Evolutionary conservation across 306 rosid species (phyloP).

Genomic region (Cicer yamashitae): DNA sequence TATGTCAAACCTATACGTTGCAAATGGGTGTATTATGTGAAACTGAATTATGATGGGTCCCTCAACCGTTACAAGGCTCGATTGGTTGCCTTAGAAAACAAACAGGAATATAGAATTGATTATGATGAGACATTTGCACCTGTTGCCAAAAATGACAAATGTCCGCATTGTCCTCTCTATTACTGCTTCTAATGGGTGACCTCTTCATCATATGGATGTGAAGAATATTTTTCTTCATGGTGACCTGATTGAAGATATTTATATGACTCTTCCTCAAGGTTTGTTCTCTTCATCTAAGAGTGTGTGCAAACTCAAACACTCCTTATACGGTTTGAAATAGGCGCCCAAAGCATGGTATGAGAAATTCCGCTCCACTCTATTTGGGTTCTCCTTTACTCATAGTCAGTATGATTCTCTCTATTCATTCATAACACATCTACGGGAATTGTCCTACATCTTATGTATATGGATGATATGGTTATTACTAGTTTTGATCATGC

Average conservation of each 20-base stretch:
- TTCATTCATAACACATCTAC: not conserved
- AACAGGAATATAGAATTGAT: not conserved
- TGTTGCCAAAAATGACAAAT: not conserved
- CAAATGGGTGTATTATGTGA: not conserved
- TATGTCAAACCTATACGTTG: not conserved
- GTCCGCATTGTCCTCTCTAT: not conserved
- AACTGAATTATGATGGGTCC: not conserved
- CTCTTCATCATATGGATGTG: not conserved
- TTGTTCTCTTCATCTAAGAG: not conserved
- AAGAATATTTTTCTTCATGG: not conserved
- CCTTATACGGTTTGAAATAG: too few relatives aligned
- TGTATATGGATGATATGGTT: not conserved
- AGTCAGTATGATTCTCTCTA: too few relatives aligned
- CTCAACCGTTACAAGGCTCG: not conserved
- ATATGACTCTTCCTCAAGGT: not conserved
- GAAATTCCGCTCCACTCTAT: not conserved
- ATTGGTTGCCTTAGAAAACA: not conserved
- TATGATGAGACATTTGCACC: not conserved
- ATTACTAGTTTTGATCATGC: not conserved
- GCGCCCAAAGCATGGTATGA: not conserved
- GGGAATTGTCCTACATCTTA: too few relatives aligned
- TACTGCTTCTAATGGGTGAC: not conserved
- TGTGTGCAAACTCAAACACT: not conserved
- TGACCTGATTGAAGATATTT: not conserved
- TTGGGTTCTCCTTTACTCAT: not conserved